Conservation (phyloP, 78 protist genomes). For the Cavenderia fasciculata region DNA sequence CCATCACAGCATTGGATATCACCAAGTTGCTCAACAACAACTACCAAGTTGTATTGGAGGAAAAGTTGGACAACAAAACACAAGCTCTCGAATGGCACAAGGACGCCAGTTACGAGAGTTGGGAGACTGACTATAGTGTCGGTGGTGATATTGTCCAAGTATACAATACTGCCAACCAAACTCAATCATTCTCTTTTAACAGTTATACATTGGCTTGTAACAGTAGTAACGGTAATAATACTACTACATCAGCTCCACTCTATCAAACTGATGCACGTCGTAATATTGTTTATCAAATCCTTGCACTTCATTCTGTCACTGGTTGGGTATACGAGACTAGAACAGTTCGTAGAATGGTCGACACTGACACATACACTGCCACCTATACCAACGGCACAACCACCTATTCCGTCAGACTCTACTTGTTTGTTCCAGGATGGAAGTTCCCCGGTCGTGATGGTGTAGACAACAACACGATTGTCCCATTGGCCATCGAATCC, state of each 20-base stretch:
- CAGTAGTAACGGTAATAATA: neutral
- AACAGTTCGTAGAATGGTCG: neutral
- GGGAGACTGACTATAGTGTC: neutral
- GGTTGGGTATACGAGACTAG: neutral
- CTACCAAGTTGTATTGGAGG: neutral
- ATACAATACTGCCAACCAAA: neutral
- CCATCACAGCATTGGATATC: neutral
- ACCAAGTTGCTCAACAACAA: neutral
- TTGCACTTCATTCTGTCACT: no score
- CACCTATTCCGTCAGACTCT: no score
- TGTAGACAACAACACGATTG: neutral
- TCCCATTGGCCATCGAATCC: slow-evolving; percentile 31
- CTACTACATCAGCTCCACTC: no score
- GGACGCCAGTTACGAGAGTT: neutral
- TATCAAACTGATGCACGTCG: neutral
- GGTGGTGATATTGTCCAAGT: slow-evolving; percentile 6
- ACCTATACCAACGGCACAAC: neutral
- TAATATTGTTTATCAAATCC: neutral
- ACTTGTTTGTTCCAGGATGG: slow-evolving; percentile 38
- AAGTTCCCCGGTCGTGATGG: slow-evolving; percentile 23
- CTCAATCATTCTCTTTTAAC: neutral
- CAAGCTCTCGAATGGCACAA: neutral
- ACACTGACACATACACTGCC: slow-evolving; percentile 8
- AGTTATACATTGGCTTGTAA: neutral
- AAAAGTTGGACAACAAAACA: no score